phyloP scores from a whole-genome alignment of 1,284 basidiomycete genomes.

The Mycena citricolor region DNA sequence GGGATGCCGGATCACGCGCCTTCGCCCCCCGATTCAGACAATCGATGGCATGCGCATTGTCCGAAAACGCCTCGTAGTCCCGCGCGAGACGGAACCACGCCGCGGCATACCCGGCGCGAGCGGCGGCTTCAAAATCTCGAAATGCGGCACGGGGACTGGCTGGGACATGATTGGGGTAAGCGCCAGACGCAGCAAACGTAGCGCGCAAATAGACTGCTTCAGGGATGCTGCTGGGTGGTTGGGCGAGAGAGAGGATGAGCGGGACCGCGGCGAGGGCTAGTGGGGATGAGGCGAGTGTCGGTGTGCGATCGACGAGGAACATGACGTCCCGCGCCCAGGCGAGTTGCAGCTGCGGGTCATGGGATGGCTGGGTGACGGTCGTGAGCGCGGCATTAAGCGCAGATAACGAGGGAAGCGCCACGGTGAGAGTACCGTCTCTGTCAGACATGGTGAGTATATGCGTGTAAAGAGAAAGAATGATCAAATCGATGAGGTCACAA shows the following conservation, averaged over 20 bases:
- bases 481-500: too few species aligned
- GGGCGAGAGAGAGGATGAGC: constrained; percentile 56
- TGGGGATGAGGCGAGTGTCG: constrained; percentile 53
- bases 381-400: constrained; percentile 48
- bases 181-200: constrained; percentile 67
- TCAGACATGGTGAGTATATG: constrained; percentile 1
- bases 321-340: constrained; percentile 81
- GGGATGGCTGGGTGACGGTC: constrained; percentile 47
- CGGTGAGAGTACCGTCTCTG: constrained; percentile 53
- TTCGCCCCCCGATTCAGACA: constrained; percentile 83
- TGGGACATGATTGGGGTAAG: constrained; percentile 57
- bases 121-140: constrained; percentile 82
- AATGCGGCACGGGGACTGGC: constrained; percentile 82
- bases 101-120: constrained; percentile 60
- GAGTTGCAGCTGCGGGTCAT: constrained; percentile 60
- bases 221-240: constrained; percentile 48
- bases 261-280: constrained; percentile 70
- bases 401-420: constrained; percentile 60
- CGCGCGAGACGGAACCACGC: constrained; percentile 31
- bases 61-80: constrained; percentile 89
- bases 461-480: too few species aligned
- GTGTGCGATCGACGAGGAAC: constrained; percentile 68
- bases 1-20: constrained; percentile 68
- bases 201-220: constrained; percentile 80
- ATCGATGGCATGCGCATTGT: constrained; percentile 67